Conservation (phyloP, 305 asterid genomes). For the Rubia occidens region DNA sequence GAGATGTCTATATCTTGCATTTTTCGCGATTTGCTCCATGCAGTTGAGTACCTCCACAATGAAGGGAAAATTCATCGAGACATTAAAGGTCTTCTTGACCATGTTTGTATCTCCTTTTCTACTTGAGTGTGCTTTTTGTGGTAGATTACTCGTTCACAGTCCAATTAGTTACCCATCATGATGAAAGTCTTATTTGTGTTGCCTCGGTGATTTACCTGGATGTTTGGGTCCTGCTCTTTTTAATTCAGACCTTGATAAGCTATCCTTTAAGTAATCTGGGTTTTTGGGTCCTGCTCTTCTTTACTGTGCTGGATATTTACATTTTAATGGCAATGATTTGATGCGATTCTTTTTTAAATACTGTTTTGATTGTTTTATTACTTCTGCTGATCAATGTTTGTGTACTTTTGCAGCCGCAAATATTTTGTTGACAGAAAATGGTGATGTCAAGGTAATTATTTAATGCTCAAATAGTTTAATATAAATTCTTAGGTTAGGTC, state of each 20-base stretch:
- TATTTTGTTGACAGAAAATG: conserved; percentile 79
- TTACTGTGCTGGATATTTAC: not conserved
- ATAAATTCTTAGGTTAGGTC: not conserved
- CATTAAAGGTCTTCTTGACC: conserved; percentile 58
- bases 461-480: conserved; percentile 9
- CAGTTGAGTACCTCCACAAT: conserved; percentile 80
- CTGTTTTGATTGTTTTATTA: not conserved
- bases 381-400: conserved; percentile 8
- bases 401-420: conserved; percentile 58
- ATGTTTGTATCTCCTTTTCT: conserved; percentile 5
- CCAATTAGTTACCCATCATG: not conserved
- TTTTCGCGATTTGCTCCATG: conserved; percentile 86
- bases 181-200: not conserved
- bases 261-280: not conserved
- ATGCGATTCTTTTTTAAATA: not conserved
- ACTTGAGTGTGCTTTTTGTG: conserved; percentile 8
- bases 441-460: conserved; percentile 78
- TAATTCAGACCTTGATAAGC: no score
- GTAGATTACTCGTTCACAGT: conserved; percentile 13
- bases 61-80: conserved; percentile 98
- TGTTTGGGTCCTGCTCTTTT: not conserved
- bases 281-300: conserved; percentile 2
- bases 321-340: not conserved
- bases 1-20: conserved; percentile 89
- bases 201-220: conserved; percentile 3